Conservation (phyloP, 768 basidiomycete genomes). For the Lactarius sp. region DNA sequence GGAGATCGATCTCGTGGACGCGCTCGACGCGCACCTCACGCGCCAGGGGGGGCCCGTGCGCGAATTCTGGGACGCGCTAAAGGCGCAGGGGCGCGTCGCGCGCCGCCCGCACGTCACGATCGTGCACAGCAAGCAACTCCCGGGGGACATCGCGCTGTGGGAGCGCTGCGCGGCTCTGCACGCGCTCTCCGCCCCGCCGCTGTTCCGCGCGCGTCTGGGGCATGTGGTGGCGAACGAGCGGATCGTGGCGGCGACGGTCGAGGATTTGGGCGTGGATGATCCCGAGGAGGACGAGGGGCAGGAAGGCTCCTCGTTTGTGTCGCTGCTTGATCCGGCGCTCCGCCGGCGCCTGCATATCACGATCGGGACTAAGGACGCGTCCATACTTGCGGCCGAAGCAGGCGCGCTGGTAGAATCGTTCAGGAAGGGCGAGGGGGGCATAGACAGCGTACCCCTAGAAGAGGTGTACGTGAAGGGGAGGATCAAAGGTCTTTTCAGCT, state of each 20-base stretch:
- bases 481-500: conserved; percentile 28
- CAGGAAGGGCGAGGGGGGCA: conserved; percentile 36
- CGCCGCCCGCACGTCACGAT: conserved; percentile 80
- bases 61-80: conserved; percentile 48
- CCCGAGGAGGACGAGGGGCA: conserved; percentile 33
- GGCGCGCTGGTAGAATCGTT: conserved; percentile 53
- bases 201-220: conserved; percentile 58
- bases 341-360: conserved; percentile 72
- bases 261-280: conserved; percentile 42
- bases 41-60: conserved; percentile 32
- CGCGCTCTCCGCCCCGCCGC: conserved; percentile 37
- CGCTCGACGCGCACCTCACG: conserved; percentile 39
- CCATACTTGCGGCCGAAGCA: conserved; percentile 64
- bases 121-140: conserved; percentile 57
- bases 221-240: conserved; percentile 69
- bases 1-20: conserved; percentile 56
- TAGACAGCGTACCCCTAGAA: conserved; percentile 31
- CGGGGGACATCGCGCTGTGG: conserved; percentile 41
- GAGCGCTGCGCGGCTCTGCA: conserved; percentile 45
- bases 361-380: conserved; percentile 59
- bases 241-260: conserved; percentile 77
- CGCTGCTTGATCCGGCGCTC: conserved; percentile 42
- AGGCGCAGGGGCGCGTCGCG: conserved; percentile 44
- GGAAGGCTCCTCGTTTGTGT: conserved; percentile 45
- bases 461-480: conserved; percentile 33